Base-by-base conservation (phyloP, 805 yeast genomes). In the Candida pseudoglaebosa region DNA sequence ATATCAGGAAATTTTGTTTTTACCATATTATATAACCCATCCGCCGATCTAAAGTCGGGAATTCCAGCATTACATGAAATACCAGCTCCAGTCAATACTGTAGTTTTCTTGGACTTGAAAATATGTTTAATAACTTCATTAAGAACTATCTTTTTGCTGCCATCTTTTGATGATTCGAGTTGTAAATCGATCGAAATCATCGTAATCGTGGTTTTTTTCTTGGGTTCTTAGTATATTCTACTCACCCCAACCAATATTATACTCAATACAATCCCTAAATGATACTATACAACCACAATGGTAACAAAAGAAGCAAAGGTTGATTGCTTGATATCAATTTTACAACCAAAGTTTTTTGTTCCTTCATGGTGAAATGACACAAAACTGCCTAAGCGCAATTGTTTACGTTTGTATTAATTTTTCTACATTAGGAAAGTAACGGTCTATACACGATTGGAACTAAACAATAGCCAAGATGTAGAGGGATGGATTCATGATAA, bases 61-160 rank as follows among this genome's bases (percentile, higher is more conserved):
- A 91, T 93, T 0, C 99, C 98, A 1, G 98, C 97, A 56, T 85
- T 87, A 57, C 96, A 88, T 12, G 96, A 87, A 42, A 91, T 88
- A 1, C 99, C 99, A 2, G 99, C 99, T 5, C 99, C 98, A 0
- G 96, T 89, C 39, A 90, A 67, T 3, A 85, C 71, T 15, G 84
- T 70, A n/a, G 81, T 65, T 50, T 73, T 78, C 38, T 73, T 76
- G 21, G 90, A 70, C 47, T 82, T 69, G 44, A 59, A 59, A 1
- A 79, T 62, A 28, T 51, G 37, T 48, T 65, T 67, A 37, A 70
- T 61, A 16, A 76, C 67, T 37, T 61, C 62, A 39, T 59, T 61
- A 29, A 69, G 50, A 31, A 56, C 54, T 21, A 68, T 66, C 28
- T 61, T 43, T 14, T 53, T 47, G n/a, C 59, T 67, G 22, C 56